Base-by-base conservation (phyloP, 2,329 filamentous ascomycete species). In the Immersiporthe knoxdaviesiana region DNA sequence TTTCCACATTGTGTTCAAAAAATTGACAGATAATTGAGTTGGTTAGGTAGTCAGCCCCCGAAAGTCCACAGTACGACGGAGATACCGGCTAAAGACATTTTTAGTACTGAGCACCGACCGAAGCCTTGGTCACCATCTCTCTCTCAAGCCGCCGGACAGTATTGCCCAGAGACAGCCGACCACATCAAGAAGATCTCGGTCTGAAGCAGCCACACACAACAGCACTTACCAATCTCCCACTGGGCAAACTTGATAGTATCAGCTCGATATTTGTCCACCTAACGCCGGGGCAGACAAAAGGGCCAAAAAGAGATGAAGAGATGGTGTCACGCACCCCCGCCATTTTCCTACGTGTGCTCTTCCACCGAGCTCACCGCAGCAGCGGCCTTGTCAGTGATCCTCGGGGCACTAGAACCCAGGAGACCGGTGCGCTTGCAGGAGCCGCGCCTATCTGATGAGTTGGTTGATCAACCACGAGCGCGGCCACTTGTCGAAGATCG, bases 231-330 rank as follows among this genome's bases (percentile, higher is more conserved):
- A 12, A 35, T 37, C 56, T 59, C 21, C 18, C 56, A 59, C 32
- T 59, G 18, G 7, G 14, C 4, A 35, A 5, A n/a, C 32, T 59
- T 32, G 30, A 59, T 18, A 11, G 21, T 32, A 14, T 2, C 30
- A 59, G 8, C 30, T 59, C 10, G 30, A 59, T 18, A 21, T 37
- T 37, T 21, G 14, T 12, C 30, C 30, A 30, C 56, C 32, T 21
- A 32, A 32, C 56, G 52, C 32, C 30, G 21, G 21, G 10, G 2
- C 56, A n/a, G 32, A 12, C 56, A 59, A 59, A 59, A 59, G 56
- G 56, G 56, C 56, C 56, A 32, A 59, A 59, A n/a, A n/a, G n/a
- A n/a, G n/a, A n/a, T n/a, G n/a, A n/a, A n/a, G 56, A 18, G 56
- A 59, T 58, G 16, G 30, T 58, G 30, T 37, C 56, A 37, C 56